Percentiles rank a stretch among this genome's conserved stretches.
Evolutionary conservation across 805 yeast species (phyloP).

Genomic region (Debaryomyces tyrocola): DNA sequence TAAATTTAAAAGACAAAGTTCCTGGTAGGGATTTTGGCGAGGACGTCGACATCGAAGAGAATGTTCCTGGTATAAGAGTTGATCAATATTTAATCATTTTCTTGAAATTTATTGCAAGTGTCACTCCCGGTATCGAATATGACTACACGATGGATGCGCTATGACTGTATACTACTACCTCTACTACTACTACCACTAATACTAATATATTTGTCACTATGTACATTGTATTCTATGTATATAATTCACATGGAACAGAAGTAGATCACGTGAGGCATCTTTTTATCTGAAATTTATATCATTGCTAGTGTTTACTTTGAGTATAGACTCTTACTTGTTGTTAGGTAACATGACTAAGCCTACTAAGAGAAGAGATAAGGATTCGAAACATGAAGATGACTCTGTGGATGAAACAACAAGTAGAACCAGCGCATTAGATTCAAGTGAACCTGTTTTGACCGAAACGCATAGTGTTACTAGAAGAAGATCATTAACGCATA

Average conservation of each 20-base stretch:
- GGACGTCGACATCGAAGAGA: conserved; percentile 30
- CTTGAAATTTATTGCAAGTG: conserved; percentile 92
- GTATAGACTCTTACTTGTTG: background rate
- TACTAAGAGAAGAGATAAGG: background rate
- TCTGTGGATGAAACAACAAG: background rate
- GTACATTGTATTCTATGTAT: too few species aligned
- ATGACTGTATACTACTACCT: conserved; percentile 19
- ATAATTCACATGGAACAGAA: too few species aligned
- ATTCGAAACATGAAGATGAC: background rate
- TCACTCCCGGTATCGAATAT: conserved; percentile 95
- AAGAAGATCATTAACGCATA: background rate
- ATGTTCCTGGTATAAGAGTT: conserved; percentile 54
- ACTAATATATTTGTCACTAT: too few species aligned
- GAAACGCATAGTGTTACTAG: background rate
- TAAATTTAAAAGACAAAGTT: conserved; percentile 43
- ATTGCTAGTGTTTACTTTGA: too few species aligned
- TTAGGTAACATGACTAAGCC: background rate
- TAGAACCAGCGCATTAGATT: background rate
- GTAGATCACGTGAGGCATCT: too few species aligned
- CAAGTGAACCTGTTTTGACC: background rate
- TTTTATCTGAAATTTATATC: too few species aligned
- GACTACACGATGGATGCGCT: conserved; percentile 98
- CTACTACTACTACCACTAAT: background rate
- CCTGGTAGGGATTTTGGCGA: conserved; percentile 15
- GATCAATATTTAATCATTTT: conserved; percentile 91